phyloP scores from a whole-genome alignment of 2,329 filamentous ascomycete species.

The Grosmannia serpens region DNA sequence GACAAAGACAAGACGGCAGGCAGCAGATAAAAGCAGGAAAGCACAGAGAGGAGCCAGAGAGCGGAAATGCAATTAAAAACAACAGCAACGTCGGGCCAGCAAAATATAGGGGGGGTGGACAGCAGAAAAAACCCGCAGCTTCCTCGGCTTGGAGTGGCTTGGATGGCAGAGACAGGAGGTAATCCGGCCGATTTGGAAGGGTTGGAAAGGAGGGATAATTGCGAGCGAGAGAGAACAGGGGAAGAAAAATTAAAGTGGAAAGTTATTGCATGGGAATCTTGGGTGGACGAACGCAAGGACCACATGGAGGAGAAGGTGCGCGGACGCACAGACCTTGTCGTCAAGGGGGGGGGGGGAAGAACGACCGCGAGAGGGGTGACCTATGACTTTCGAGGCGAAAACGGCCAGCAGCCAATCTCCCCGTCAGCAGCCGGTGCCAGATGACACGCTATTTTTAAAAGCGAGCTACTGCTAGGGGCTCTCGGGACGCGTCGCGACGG shows the following conservation, averaged over 20 bases:
- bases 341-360: neutral
- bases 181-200: neutral
- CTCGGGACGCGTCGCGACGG: too few species aligned
- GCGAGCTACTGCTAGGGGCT: too few species aligned
- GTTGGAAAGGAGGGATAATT: neutral
- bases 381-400: neutral
- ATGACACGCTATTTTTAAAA: too few species aligned
- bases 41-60: neutral
- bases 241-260: conserved; percentile 6
- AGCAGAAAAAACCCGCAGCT: neutral
- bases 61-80: neutral
- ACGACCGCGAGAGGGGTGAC: neutral
- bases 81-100: neutral
- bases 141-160: neutral
- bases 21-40: neutral
- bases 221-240: neutral
- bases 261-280: neutral
- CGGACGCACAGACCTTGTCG: neutral
- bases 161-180: neutral
- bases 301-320: neutral
- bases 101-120: too few species aligned
- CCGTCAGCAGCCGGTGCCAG: too few species aligned
- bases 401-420: too few species aligned
- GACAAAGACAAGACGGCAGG: neutral
- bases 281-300: neutral